Base-by-base conservation (phyloP, 2,329 filamentous ascomycete species). In the Lithohypha guttulata region DNA sequence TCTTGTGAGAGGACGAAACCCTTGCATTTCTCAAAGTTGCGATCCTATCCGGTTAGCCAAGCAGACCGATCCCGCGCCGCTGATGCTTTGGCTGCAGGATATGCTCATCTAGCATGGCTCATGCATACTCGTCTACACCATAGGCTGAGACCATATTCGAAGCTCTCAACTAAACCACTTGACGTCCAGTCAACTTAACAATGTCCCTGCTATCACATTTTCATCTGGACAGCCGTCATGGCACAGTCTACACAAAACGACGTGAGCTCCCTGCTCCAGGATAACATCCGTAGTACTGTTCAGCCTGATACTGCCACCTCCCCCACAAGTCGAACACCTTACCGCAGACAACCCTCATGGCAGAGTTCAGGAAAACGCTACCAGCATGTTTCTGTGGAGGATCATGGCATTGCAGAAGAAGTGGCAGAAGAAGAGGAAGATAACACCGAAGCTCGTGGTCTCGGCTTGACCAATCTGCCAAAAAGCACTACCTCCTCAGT, bases 301-400 rank as follows among this genome's bases (percentile, higher is more conserved):
- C 11, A 6, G 9, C 19, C 14, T 3, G 26, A 38, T 8, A 21
- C 6, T 23, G 23, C 18, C 4, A 15, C 23, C n/a, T n/a, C 3
- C n/a, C 14, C 35, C 2, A 5, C 35, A n/a, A 31, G 3, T 4
- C 8, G 35, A 15, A 9, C 4, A 20, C 32, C 32, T 21, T 35
- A 21, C 21, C 22, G 35, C n/a, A 19, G 25, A 21, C 35, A 38
- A 14, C 13, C 9, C 14, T 30, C 35, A 13, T 38, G 35, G 35
- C 20, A 15, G 17, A n/a, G 25, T 17, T n/a, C 15, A 6, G n/a
- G 19, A 19, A 15, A 23, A 31, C 14, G 19, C n/a, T 38, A 38
- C 17, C 4, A 29, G 15, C 27, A 30, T 15, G 23, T 38, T 3
- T 8, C 35, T 11, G 25, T 26, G 6, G 35, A 28, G 15, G 35